Evolutionary conservation across 495 filamentous ascomycete species (phyloP), one percentile per base, ranked within the genome.

Genomic region (Penicillium robsamsonii): DNA sequence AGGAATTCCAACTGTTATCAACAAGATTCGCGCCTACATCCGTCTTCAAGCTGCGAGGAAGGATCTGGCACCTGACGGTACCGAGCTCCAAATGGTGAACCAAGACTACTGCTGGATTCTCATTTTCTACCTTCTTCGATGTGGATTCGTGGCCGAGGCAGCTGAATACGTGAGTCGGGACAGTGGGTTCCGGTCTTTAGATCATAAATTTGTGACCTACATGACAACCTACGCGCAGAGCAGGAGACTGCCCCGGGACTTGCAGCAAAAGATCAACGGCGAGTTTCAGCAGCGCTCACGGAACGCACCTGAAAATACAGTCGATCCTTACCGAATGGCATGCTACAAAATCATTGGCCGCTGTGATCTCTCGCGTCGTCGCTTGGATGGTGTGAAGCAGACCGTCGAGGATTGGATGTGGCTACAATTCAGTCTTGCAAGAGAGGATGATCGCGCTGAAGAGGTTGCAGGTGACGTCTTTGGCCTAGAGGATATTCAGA

Each of bases 301-400:
- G 44, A 90, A 92, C 65, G 89, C 90, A 10, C 89, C 90, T 11
- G 90, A 96, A 51, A 87, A 91, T 56, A 87, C 88, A 13, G 84
- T 93, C 59, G 93, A 99, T 75, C 95, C 94, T 37, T 99, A 94
- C 73, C 85, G 92, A 42, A 91, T 96, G 84, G 92, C 92, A 15
- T 96, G 96, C 70, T 97, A 97, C 80, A 97, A 97, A 73, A 84
- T 99, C 53, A 87, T 97, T 62, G 94, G 94, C 45, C 91, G 94
- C 31, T 96, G 92, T 73, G 94, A 97, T 62, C 81, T 99, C 18
- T 79, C 73, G 56, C 87, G 87, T 48, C 83, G 92, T 59, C 89
- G 81, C 53, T 78, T 97, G 11, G 89, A 95, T n/a, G 82, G 83
- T 46, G 79, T 97, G 17, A 86, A 83, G 52, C 87, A 87, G 53